Conservation (phyloP, 2,329 filamentous ascomycete species). For the Juglanconis sp. region DNA sequence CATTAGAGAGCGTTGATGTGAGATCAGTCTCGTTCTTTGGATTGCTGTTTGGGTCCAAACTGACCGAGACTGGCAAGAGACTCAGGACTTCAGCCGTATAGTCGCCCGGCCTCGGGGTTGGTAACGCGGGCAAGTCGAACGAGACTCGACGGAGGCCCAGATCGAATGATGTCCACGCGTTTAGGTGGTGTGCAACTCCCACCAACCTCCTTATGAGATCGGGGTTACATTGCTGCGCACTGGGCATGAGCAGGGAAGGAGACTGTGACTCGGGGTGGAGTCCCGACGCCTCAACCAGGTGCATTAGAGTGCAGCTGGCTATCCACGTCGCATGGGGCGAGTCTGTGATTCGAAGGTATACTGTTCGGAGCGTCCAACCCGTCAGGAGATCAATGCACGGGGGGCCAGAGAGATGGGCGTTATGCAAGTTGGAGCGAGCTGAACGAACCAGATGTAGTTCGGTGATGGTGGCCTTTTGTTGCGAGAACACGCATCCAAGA, state of each 20-base stretch:
- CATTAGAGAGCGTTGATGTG: slow-evolving; percentile 36
- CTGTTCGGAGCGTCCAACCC: slow-evolving; percentile 50
- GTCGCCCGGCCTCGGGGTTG: slow-evolving; percentile 35
- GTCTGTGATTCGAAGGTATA: slow-evolving; percentile 51
- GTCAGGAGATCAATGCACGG: slow-evolving; percentile 39
- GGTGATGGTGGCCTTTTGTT: slow-evolving; percentile 33
- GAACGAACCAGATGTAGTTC: slow-evolving; percentile 46
- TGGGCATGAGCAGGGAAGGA: slow-evolving; percentile 23
- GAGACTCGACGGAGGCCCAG: slow-evolving; percentile 51
- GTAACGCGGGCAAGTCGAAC: slow-evolving; percentile 35
- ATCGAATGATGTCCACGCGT: slow-evolving; percentile 59
- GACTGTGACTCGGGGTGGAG: slow-evolving; percentile 38
- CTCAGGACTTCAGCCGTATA: slow-evolving; percentile 47
- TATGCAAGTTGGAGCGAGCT: slow-evolving; percentile 40
- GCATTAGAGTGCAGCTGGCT: slow-evolving; percentile 55
- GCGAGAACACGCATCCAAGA: slow-evolving; percentile 50
- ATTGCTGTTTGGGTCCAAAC: slow-evolving; percentile 47
- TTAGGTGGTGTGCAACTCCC: slow-evolving; percentile 53
- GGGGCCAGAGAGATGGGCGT: slow-evolving; percentile 32
- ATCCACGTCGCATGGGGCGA: slow-evolving; percentile 55
- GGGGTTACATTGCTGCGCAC: slow-evolving; percentile 26
- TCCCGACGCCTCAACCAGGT: slow-evolving; percentile 53
- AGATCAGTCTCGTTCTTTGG: slow-evolving; percentile 39
- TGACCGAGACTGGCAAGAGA: slow-evolving; percentile 50
- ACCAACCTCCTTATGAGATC: slow-evolving; percentile 42